Conservation (phyloP, 1,284 basidiomycete genomes). For the Sanguinoderma infundibulare region DNA sequence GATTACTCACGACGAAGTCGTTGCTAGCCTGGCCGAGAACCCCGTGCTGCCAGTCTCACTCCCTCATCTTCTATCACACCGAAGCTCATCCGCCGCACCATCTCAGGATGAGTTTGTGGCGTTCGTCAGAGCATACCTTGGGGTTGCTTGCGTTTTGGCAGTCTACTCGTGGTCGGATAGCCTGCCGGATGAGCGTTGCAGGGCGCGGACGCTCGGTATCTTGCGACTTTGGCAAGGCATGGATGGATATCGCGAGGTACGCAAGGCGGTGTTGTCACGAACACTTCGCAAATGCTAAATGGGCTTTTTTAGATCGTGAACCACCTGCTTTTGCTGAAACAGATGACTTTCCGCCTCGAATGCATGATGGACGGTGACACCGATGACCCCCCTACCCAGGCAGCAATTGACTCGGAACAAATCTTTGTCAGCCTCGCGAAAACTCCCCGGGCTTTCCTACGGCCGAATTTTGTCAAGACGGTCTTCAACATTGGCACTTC, state of each 20-base stretch:
- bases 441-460: slow-evolving; percentile 64
- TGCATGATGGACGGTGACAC: slow-evolving; percentile 58
- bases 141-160: slow-evolving; percentile 68
- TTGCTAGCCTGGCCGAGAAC: slow-evolving; percentile 48
- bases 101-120: slow-evolving; percentile 64
- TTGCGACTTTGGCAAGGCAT: slow-evolving; percentile 72
- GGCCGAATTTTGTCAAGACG: slow-evolving; percentile 57
- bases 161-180: slow-evolving; percentile 83
- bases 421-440: slow-evolving; percentile 64
- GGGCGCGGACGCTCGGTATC: slow-evolving; percentile 64
- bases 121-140: slow-evolving; percentile 67
- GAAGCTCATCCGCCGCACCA: slow-evolving; percentile 28
- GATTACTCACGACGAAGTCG: slow-evolving; percentile 56
- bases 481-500: slow-evolving; percentile 57
- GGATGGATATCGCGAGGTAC: slow-evolving; percentile 67
- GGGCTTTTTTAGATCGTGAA: slow-evolving; percentile 57
- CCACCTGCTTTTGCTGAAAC: slow-evolving; percentile 63
- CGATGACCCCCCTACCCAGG: slow-evolving; percentile 57
- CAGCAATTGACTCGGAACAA: slow-evolving; percentile 68
- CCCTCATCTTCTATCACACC: slow-evolving; percentile 41
- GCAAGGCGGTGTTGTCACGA: slow-evolving; percentile 18
- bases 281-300: not conserved
- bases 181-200: slow-evolving; percentile 64
- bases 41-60: slow-evolving; percentile 41
- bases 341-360: slow-evolving; percentile 64